Evolutionary conservation across 2,329 filamentous ascomycete species (phyloP), one percentile per base, ranked within the genome.

Genomic region (Beauveria asiatica): DNA sequence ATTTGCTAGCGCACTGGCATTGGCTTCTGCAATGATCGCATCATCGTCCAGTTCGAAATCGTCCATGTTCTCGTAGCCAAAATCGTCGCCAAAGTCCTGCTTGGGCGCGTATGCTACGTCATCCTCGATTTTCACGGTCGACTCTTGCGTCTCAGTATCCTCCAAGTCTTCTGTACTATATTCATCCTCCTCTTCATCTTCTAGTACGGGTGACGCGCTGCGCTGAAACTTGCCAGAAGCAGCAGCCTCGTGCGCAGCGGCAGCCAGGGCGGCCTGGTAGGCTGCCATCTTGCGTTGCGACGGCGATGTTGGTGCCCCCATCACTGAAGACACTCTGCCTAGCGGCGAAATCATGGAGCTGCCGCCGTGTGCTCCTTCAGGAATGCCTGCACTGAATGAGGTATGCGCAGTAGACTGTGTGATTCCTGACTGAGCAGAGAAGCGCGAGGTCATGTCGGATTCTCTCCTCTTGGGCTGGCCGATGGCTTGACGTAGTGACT

Each of bases 21-120:
- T 99, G 5, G 94, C 94, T 61, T 92, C 94, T 0, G 92, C 93
- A 62, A 99, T 95, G 66, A 97, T 94, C 37, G 86, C 85, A 67
- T 97, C 92, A 65, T 97, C 92, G 62, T 90, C 89, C 55, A 89
- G 80, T 49, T 87, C 84, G 62, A 84, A 83, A 64, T 87, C 83
- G 62, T 86, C 83, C 65, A 81, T 69, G 64, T 93, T 87, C 62
- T 86, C 84, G 57, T 87, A 82, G 74, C 69, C 65, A 57, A 75
- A 74, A 44, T 70, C 72, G 61, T 85, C 83, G 55, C 86, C 80
- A 74, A 81, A n/a, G 9, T 44, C 27, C 7, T 39, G 21, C 7
- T 16, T 21, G 16, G 82, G 80, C 59, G 83, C 83, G 53, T 83
- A 49, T 74, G 69, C 65, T 45, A 75, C 74, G 42, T 70, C 72